Evolutionary conservation across 495 filamentous ascomycete species (phyloP).

Genomic region (Parathielavia hyrcaniae): DNA sequence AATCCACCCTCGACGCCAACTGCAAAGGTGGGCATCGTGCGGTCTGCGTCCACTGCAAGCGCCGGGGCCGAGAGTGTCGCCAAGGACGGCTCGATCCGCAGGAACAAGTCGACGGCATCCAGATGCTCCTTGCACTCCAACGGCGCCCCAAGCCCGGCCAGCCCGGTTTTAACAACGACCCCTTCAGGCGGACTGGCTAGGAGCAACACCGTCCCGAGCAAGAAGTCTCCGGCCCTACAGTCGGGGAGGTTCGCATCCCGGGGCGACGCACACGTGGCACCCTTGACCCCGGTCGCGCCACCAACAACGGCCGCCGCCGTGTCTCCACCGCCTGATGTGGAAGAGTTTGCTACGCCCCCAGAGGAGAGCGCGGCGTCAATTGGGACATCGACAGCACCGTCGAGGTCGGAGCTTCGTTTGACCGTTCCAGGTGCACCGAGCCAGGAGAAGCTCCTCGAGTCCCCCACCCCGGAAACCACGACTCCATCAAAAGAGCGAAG

Average conservation of each 20-base stretch:
- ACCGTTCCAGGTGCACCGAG: constrained; percentile 35
- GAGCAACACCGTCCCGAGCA: constrained; percentile 94
- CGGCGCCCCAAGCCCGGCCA: constrained; percentile 62
- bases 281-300: constrained; percentile 28
- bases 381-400: constrained; percentile 13
- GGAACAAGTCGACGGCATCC: constrained; percentile 70
- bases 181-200: constrained; percentile 64
- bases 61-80: constrained; percentile 78
- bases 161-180: constrained; percentile 51
- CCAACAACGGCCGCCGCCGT: constrained; percentile 11
- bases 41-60: constrained; percentile 82
- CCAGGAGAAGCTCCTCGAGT: constrained; percentile 44
- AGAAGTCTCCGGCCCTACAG: constrained; percentile 69
- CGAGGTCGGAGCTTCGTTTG: constrained; percentile 14
- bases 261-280: constrained; percentile 30
- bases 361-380: constrained; percentile 17
- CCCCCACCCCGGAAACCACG: constrained; percentile 37
- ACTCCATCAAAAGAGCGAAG: constrained; percentile 68
- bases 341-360: constrained; percentile 27
- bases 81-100: constrained; percentile 66
- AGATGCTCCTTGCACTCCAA: constrained; percentile 67
- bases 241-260: constrained; percentile 44
- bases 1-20: constrained; percentile 51
- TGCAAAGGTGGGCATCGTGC: constrained; percentile 48
- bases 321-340: constrained; percentile 24